Base-by-base conservation (phyloP, 352 stramenopile species). In the Pythium aphanidermatum region DNA sequence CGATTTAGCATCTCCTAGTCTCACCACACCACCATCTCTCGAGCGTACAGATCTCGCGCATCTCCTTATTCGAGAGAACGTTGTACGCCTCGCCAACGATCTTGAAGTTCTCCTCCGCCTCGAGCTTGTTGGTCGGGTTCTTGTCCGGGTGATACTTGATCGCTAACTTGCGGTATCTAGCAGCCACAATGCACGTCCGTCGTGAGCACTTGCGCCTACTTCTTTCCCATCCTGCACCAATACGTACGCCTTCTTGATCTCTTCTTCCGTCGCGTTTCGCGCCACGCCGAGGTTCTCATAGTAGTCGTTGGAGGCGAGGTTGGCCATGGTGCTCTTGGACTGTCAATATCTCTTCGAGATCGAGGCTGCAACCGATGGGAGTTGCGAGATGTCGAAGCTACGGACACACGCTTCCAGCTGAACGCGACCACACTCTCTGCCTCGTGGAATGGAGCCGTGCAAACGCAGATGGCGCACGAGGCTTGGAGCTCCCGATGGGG, bases 101-200 rank as follows among this genome's bases (percentile, higher is more conserved):
- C 64, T 97, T 97, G 56, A 98, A 98, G 63, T 96, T 96, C 38
- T 91, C 74, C 52, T 94, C 86, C 17, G 89, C 83, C 30, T 82
- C 59, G 37, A 86, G 51, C 57, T 90, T 89, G 47, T 91, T 81
- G 12, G 69, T 56, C 27, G 76, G 79, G 58, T 97, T 96, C 70
- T 96, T 96, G 69, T 97, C 88, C 13, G 88, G 88, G 51, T 97
- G 88, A 64, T 95, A 95, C 65, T 95, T 96, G 64, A 97, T 89
- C 35, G 88, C 86, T 23, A 97, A 55, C 58, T 95, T 96, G 24
- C 86, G 75, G 57, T 97, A 97, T 13, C 82, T 93, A n/a, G n/a
- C n/a, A n/a, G n/a, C n/a, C n/a, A n/a, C n/a, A n/a, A n/a, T n/a
- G n/a, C n/a, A n/a, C n/a, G n/a, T n/a, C n/a, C n/a, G n/a, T n/a